Evolutionary conservation across 1,284 basidiomycete species (phyloP).

Genomic region (Psilocybe mexicana): DNA sequence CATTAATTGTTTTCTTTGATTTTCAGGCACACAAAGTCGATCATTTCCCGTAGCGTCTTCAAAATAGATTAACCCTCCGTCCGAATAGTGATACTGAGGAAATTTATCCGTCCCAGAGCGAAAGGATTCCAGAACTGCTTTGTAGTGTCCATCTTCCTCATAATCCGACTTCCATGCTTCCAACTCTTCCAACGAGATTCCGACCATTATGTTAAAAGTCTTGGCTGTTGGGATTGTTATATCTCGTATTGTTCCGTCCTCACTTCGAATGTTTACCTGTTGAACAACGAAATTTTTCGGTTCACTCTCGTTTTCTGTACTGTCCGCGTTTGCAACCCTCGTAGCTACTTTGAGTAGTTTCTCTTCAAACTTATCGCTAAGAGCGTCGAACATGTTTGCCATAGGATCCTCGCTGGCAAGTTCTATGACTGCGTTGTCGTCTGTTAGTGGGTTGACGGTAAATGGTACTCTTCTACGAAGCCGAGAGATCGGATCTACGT

Average conservation of each 20-base stretch:
- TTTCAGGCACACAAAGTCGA: conserved; percentile 11
- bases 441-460: conserved; percentile 10
- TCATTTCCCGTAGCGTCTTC: conserved; percentile 9
- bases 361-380: conserved; percentile 31
- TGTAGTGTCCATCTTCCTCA: too few species aligned
- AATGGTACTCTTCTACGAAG: conserved; percentile 21
- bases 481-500: conserved; percentile 36
- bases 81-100: too few species aligned
- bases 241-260: too few species aligned
- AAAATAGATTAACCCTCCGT: conserved; percentile 9
- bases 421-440: background rate
- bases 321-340: too few species aligned
- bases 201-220: too few species aligned
- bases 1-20: background rate
- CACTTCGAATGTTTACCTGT: too few species aligned
- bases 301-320: too few species aligned
- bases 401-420: conserved; percentile 14
- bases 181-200: too few species aligned
- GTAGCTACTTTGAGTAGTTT: conserved; percentile 18
- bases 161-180: too few species aligned
- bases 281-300: background rate
- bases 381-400: conserved; percentile 17
- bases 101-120: too few species aligned
- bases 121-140: too few species aligned
- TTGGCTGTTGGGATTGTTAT: too few species aligned